Evolutionary conservation across 768 basidiomycete species (phyloP), one percentile per base, ranked within the genome.

Genomic region (Mycena maculata): DNA sequence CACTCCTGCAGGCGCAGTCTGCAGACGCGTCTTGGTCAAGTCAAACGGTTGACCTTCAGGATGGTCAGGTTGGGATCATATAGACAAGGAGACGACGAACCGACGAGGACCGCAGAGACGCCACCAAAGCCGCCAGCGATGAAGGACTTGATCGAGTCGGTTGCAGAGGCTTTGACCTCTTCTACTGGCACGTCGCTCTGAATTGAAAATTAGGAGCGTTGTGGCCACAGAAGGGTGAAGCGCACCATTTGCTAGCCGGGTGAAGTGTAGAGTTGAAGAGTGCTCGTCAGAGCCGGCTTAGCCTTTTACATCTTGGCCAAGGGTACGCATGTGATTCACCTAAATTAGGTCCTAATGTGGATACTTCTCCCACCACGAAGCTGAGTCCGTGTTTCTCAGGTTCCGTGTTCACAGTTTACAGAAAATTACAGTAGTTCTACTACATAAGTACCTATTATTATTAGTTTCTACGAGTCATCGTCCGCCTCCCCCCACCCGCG

Each of bases 91-190:
- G 25, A 41, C 22, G 31, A 85, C 93, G 74, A 63, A 95, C 95
- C 96, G 67, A 98, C 96, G 27, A 97, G 85, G 16, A 98, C 96
- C 33, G 92, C 93, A 68, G 88, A 84, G 59, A 90, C 83, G 70
- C 98, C 98, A 66, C 98, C 98, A 71, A 93, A 92, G 41, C 98
- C 98, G 71, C 98, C 98, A 33, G 95, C 89, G 59, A 97, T 84
- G 81, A 99, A 99, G 4, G 95, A 89, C 80, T 98, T 99, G 64
- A 77, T 78, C 47, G 82, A 84, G 52, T 87, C 86, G 41, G 81
- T 73, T 7, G 83, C 84, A 38, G 85, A 81, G 48, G 76, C 78
- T 62, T 75, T 78, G 60, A 71, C 76, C 70, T 81, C 80, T 56
- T 83, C 81, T 61, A 71, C 68, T 67, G 80, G 73, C 69, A 79